Evolutionary conservation across 2,329 filamentous ascomycete species (phyloP), one percentile per base, ranked within the genome.

Genomic region (Teratosphaeriaceae sp.): DNA sequence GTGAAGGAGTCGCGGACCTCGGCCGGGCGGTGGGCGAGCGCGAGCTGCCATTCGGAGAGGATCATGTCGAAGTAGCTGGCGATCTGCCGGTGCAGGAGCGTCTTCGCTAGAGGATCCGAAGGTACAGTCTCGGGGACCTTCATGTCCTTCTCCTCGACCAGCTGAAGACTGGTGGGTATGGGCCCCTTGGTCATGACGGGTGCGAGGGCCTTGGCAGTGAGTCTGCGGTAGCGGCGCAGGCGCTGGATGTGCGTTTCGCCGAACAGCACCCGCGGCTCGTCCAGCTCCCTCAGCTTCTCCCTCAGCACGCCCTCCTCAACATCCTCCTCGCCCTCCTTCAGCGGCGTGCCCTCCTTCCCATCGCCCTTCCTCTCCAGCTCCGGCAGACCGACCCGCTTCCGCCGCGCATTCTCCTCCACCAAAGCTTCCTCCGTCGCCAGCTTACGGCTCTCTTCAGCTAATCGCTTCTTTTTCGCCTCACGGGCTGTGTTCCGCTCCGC

Each of bases 11-110:
- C 78, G 54, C 85, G 79, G 23, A 82, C 73, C 2, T 71, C 68
- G 7, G 65, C 55, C 21, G 75, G 68, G 38, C 80, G 74, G 36
- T 69, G 67, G 5, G 78, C 78, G 56, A 98, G 77, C 4, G 89
- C 88, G 30, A 70, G 61, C 55, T 89, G 80, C 84, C 94, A 98
- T 64, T 94, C 90, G 34, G 75, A 78, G 45, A 98, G 71, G n/a
- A 98, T 80, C 80, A 98, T 88, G 41, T 86, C 94, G 69, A 98
- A 97, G 71, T 96, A 98, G 38, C 86, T 92, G 16, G 85, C 86
- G 43, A 98, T 74, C 65, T 98, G 90, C 9, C 90, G 76, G 69
- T 84, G 90, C 30, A 98, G 70, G 65, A 84, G 88, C 34, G 75
- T 70, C 35, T 80, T 78, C 0, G 72, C 84, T 30, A 81, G 78